phyloP scores from a whole-genome alignment of 2,329 filamentous ascomycete species.

The Xylaria polymorpha region DNA sequence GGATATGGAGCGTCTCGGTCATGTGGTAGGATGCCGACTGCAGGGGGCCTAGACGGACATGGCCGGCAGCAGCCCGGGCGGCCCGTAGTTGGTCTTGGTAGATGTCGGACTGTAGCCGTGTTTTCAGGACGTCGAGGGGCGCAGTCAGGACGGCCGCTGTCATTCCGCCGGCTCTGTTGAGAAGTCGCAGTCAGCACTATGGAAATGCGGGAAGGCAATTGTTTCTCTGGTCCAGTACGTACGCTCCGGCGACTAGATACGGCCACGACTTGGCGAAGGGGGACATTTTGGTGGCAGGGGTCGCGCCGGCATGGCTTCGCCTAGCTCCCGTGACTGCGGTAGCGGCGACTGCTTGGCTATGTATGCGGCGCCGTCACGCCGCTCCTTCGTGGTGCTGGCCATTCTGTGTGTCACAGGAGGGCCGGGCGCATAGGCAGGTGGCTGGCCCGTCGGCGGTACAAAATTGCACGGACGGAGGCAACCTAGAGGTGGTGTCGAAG shows the following conservation, averaged over 20 bases:
- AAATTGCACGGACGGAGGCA: not conserved
- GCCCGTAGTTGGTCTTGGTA: slow-evolving; percentile 86
- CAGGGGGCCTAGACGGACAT: slow-evolving; percentile 70
- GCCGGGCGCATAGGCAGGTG: slow-evolving; percentile 38
- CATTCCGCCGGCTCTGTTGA: slow-evolving; percentile 82
- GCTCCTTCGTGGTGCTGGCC: slow-evolving; percentile 37
- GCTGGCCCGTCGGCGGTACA: slow-evolving; percentile 2
- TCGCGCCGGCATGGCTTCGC: slow-evolving; percentile 63
- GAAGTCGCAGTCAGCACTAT: slow-evolving; percentile 36
- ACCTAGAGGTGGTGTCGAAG: not conserved
- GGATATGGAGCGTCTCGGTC: slow-evolving; percentile 85
- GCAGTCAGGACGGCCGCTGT: slow-evolving; percentile 92
- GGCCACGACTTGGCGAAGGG: slow-evolving; percentile 84
- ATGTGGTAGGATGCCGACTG: slow-evolving; percentile 79
- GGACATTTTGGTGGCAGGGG: slow-evolving; percentile 51
- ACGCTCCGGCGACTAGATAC: slow-evolving; percentile 93
- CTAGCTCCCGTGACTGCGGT: slow-evolving; percentile 71
- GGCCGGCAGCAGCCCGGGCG: slow-evolving; percentile 69
- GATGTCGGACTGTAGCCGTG: slow-evolving; percentile 91
- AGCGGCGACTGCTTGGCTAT: slow-evolving; percentile 51
- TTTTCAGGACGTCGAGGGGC: slow-evolving; percentile 93
- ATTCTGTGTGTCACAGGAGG: slow-evolving; percentile 40
- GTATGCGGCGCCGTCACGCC: slow-evolving; percentile 36
- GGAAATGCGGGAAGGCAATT: not conserved
- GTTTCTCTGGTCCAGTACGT: slow-evolving; percentile 51